A percentile compares a stretch with the other conserved stretches of the same genome.
These are phyloP conservation scores for Hypsizygus ulmarius DNA, from an alignment of 1,284 basidiomycete genomes.

Conservation along the genomic window DNA sequence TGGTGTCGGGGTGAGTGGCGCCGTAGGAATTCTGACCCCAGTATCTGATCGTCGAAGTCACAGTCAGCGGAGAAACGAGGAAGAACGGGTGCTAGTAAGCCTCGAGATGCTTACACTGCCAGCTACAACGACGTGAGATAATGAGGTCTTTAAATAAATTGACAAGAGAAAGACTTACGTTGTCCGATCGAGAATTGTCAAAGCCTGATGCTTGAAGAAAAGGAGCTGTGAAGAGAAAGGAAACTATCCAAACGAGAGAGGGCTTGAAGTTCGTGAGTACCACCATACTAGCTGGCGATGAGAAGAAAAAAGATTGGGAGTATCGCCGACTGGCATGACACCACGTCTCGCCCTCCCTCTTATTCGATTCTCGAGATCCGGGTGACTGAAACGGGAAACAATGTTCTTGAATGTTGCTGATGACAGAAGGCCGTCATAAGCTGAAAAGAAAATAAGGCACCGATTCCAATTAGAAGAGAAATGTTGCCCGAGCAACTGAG, in stretches of 20 bases:
- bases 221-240: conserved; percentile 2
- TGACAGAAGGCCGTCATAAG: neutral
- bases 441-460: neutral
- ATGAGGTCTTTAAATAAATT: neutral
- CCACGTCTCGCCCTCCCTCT: neutral
- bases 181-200: conserved; percentile 19
- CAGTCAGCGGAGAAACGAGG: neutral
- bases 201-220: conserved; percentile 9
- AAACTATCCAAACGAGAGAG: neutral
- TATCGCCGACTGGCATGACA: neutral
- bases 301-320: neutral
- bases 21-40: conserved; percentile 55
- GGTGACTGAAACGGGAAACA: neutral
- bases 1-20: conserved; percentile 43
- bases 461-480: neutral
- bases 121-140: conserved; percentile 19
- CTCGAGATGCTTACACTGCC: conserved; percentile 22
- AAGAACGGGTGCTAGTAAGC: neutral
- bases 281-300: conserved; percentile 10
- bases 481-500: neutral
- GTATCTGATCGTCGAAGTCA: conserved; percentile 22
- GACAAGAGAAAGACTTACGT: conserved; percentile 6
- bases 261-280: conserved; percentile 2
- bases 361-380: conserved; percentile 4
- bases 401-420: conserved; percentile 10